Evolutionary conservation across 805 yeast species (phyloP), one percentile per base, ranked within the genome.

Genomic region (Kluyveromyces siamensis): DNA sequence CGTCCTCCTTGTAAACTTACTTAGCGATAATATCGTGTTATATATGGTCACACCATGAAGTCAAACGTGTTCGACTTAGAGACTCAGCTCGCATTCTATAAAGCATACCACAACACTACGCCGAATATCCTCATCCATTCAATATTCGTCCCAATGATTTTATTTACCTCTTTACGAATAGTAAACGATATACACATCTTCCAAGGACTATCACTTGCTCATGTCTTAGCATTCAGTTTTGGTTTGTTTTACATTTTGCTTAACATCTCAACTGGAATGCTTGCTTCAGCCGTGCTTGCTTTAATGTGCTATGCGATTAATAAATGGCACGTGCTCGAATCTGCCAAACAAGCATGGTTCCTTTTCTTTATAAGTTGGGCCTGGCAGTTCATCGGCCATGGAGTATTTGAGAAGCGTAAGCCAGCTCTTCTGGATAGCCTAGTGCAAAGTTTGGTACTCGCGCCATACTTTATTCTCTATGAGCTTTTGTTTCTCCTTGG

Each of bases 401-500:
- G 85, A 1, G 72, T 76, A 10, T 86, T 80, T 60, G 99, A 91
- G 61, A 74, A 73, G 51, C 73, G 87, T 40, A 85, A 89, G 0
- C 99, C 99, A 0, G 96, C 98, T 0, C 66, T 91, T 46, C 63
- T 87, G 39, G 96, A 90, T 58, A 90, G 83, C 60, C 69, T 88
- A 41, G 68, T 83, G 6, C 97, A 89, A 61, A 93, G 97, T 5
- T 63, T 91, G 17, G 88, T 91, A 0, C 71, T 90, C 52, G 98
- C 98, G 1, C 98, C 98, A 1, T 88, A 79, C 60, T 90, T 91
- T 62, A 95, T 89, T 4, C 70, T 82, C 13, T 87, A 82, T 63
- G 98, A 93, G 63, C 59, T 83, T 2, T 73, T 86, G 13, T 87
- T 87, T 57, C 63, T 69, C 48, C 56, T 81, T n/a, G 96, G 96